Base-by-base conservation (phyloP, 2,329 filamentous ascomycete species). In the Penicillium sp. region DNA sequence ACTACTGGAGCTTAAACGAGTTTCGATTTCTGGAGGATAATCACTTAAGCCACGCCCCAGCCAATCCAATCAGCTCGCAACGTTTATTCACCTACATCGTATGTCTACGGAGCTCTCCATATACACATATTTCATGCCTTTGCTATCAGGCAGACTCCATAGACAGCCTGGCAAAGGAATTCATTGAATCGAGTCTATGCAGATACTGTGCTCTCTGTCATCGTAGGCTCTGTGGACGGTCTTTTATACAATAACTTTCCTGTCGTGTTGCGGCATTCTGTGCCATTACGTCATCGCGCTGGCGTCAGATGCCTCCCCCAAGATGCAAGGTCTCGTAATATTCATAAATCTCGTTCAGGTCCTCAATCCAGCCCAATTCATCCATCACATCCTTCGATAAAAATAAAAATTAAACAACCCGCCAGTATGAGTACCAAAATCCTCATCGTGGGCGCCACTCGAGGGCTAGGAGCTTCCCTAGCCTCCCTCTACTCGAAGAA, bases 391-490 rank as follows among this genome's bases (percentile, higher is more conserved):
- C 10, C 22, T 40, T 6, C 1, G 19, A 28, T 14, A 45, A 6
- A 3, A 8, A 6, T 33, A 2, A 35, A 6, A 4, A 14, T 28
- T 22, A 14, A 14, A 13, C 8, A 33, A 11, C 7, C 38, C 6
- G 14, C 19, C 25, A 58, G 16, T 33, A 73, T 69, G 65, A 65
- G 53, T 54, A 67, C 58, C 51, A 81, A 79, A 38, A 77, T 89
- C 37, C 81, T 91, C 2, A 81, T 92, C 30, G 80, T 92, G 30
- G 89, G 89, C 52, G 88, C 87, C 3, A 91, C 88, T 1, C 82
- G 89, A 45, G 89, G 89, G 56, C 81, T 91, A 3, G 89, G 89
- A 3, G 84, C 84, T 52, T 84, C 85, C 19, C 79, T 91, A 30
- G 80, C 81, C 33, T 84, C 84, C 65, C 76, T 82, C 52, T 91